Conservation (phyloP, 1,284 basidiomycete genomes). For the Irpex rosettiformis region DNA sequence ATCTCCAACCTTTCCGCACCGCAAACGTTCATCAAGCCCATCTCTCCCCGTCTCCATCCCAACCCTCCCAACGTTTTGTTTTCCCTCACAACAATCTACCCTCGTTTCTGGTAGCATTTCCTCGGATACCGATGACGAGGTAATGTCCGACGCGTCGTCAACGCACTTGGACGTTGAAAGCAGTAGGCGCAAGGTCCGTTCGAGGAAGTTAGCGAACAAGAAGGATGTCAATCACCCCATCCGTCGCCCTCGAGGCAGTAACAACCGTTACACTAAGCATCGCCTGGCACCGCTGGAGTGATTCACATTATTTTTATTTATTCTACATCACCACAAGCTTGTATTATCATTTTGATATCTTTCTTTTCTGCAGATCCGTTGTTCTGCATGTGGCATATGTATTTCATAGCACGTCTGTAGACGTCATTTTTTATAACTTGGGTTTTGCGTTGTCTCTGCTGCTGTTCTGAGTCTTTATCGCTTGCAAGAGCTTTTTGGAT, state of each 20-base stretch:
- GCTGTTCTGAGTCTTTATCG: neutral
- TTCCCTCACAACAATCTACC: slow-evolving; percentile 14
- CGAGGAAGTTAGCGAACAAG: neutral
- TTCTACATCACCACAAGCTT: neutral
- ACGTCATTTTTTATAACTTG: neutral
- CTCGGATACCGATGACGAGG: slow-evolving; percentile 30
- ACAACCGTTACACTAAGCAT: neutral
- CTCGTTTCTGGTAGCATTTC: slow-evolving; percentile 14
- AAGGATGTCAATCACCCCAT: neutral
- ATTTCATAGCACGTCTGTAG: neutral
- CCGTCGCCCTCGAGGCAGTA: neutral
- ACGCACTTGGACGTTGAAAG: neutral
- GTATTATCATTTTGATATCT: neutral
- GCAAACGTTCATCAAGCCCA: slow-evolving; percentile 29
- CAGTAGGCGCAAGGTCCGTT: slow-evolving; percentile 4
- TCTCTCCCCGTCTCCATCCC: slow-evolving; percentile 57
- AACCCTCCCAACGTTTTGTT: slow-evolving; percentile 42
- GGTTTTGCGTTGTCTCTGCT: neutral
- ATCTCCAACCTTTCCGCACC: slow-evolving; percentile 54
- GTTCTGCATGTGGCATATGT: neutral
- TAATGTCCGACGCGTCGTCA: slow-evolving; percentile 16
- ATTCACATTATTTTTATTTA: neutral
- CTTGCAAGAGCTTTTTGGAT: neutral
- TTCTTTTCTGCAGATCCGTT: neutral
- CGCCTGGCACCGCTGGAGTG: neutral